phyloP scores from a whole-genome alignment of 108 stramenopile genomes.

The Epithemia pelagica region DNA sequence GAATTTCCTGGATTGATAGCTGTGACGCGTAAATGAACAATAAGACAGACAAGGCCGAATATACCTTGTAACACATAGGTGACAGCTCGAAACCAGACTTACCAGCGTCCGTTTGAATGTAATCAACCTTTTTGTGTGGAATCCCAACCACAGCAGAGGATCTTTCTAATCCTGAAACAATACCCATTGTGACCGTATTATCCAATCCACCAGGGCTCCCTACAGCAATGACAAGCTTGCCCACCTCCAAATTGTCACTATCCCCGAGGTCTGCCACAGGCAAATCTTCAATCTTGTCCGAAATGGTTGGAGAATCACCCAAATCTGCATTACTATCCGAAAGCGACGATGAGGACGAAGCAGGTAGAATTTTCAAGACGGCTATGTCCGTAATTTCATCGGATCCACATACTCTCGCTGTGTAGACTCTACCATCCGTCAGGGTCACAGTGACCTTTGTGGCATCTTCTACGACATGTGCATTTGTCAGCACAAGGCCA shows the following conservation, averaged over 20 bases:
- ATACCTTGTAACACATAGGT: too few species aligned
- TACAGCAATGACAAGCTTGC: conserved; percentile 74
- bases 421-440: conserved; percentile 76
- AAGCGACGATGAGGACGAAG: neutral
- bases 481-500: conserved; percentile 85
- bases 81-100: too few species aligned
- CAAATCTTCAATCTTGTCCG: conserved; percentile 15
- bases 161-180: conserved; percentile 69
- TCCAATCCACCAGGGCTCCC: conserved; percentile 85
- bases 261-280: conserved; percentile 78
- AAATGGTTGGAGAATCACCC: neutral
- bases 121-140: conserved; percentile 79
- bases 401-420: conserved; percentile 57
- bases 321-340: conserved; percentile 1
- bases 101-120: conserved; percentile 84
- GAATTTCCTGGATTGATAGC: conserved; percentile 64
- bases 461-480: conserved; percentile 84
- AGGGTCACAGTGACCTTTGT: conserved; percentile 69
- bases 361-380: conserved; percentile 71
- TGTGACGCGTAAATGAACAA: conserved; percentile 9
- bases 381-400: conserved; percentile 90
- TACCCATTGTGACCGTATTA: conserved; percentile 87
- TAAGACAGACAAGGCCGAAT: too few species aligned
- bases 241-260: conserved; percentile 67
- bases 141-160: conserved; percentile 82